Conservation (phyloP, 179 eudicot species). For the Beta corolliflora region DNA sequence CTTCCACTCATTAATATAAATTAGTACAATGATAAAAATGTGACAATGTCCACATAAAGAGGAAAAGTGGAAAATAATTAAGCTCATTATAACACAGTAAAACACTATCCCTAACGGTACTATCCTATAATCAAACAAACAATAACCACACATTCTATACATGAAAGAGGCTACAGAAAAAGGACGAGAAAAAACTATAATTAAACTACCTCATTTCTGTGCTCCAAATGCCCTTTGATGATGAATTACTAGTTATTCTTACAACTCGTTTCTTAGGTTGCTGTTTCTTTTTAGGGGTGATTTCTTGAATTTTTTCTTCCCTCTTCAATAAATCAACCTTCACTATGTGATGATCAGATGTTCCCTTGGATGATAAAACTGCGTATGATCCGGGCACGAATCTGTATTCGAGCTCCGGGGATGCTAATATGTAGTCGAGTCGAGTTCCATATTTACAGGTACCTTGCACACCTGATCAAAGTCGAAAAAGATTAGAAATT, state of each 20-base stretch:
- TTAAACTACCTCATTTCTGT: conserved; percentile 33
- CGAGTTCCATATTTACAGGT: conserved; percentile 95
- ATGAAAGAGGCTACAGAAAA: not conserved
- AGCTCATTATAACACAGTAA: not conserved
- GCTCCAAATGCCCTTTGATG: conserved; percentile 65
- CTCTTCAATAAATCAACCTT: conserved; percentile 65
- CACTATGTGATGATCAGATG: conserved; percentile 96
- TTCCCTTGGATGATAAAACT: conserved; percentile 92
- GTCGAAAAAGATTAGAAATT: not conserved
- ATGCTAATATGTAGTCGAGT: conserved; percentile 77
- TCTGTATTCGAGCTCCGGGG: conserved; percentile 59
- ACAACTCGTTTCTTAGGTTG: conserved; percentile 51
- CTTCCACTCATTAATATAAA: not conserved
- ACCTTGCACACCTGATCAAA: conserved; percentile 75
- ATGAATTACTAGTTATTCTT: conserved; percentile 48
- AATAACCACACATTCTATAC: not conserved
- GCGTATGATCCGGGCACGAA: conserved; percentile 89
- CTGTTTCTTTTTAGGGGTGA: conserved; percentile 38
- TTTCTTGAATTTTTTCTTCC: conserved; percentile 41
- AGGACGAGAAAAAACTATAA: not conserved
- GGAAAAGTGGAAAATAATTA: not conserved
- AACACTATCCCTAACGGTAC: not conserved
- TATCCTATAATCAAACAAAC: not conserved
- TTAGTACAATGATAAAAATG: not conserved
- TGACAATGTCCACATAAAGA: not conserved